Evolutionary conservation across 208 protist species (phyloP).

Genomic region (Trypanosoma boissoni): DNA sequence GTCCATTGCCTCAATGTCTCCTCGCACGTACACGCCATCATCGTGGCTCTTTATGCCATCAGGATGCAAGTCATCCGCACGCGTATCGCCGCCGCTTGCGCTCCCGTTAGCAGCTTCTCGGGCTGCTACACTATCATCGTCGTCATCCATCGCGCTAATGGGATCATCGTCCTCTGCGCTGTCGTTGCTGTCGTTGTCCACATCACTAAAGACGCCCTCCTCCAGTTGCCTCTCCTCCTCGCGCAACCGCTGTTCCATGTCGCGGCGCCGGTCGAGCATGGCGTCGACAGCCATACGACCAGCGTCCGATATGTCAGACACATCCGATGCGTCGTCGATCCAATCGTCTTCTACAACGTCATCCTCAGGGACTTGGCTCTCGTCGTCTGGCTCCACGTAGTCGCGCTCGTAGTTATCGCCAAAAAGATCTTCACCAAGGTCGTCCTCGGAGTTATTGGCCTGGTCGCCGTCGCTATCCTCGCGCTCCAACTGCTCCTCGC

Average conservation of each 20-base stretch:
- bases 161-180: slow-evolving; percentile 23
- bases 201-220: slow-evolving; percentile 87
- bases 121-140: neutral
- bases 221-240: slow-evolving; percentile 68
- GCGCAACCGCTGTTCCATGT: slow-evolving; percentile 52
- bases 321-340: slow-evolving; percentile 72
- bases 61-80: neutral
- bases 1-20: slow-evolving; percentile 66
- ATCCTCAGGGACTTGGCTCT: slow-evolving; percentile 71
- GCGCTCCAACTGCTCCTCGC: slow-evolving; percentile 7
- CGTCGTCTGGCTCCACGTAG: slow-evolving; percentile 79
- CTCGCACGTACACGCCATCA: slow-evolving; percentile 62
- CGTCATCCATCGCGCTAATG: too few species aligned
- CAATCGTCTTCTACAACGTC: slow-evolving; percentile 65
- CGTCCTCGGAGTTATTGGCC: slow-evolving; percentile 41
- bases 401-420: slow-evolving; percentile 88
- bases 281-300: slow-evolving; percentile 71
- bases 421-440: slow-evolving; percentile 80
- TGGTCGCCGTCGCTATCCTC: slow-evolving; percentile 4
- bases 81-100: slow-evolving; percentile 17
- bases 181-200: slow-evolving; percentile 31
- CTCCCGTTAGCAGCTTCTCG: slow-evolving; percentile 5
- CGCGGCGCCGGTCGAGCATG: slow-evolving; percentile 66
- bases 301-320: slow-evolving; percentile 74
- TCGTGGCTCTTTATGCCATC: slow-evolving; percentile 4